Evolutionary conservation across 805 yeast species (phyloP).

Genomic region (Candida berthetii): DNA sequence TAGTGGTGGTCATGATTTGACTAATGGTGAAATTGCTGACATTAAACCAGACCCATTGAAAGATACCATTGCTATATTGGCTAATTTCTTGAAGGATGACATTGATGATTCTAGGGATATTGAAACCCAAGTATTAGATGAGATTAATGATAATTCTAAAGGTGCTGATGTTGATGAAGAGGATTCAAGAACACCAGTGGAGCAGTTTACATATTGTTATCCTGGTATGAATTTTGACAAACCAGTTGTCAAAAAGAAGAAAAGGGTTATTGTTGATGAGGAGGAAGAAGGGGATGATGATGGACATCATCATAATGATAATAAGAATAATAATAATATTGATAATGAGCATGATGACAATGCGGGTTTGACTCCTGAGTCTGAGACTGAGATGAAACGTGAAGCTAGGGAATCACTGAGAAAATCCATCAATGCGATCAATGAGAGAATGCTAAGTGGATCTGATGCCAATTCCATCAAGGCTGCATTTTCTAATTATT

Average conservation of each 20-base stretch:
- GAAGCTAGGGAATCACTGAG: not conserved
- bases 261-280: slow-evolving; percentile 20
- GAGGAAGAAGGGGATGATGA: slow-evolving; percentile 14
- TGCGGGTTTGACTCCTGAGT: too few species aligned
- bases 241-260: slow-evolving; percentile 13
- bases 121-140: slow-evolving; percentile 50
- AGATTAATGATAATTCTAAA: slow-evolving; percentile 26
- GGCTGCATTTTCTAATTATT: not conserved
- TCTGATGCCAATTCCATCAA: not conserved
- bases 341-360: too few species aligned
- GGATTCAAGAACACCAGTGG: slow-evolving; percentile 5
- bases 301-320: too few species aligned
- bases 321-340: too few species aligned
- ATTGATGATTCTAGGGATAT: slow-evolving; percentile 54
- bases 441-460: not conserved
- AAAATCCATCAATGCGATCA: not conserved
- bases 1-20: not conserved
- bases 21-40: slow-evolving; percentile 1
- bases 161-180: slow-evolving; percentile 13
- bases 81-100: slow-evolving; percentile 63
- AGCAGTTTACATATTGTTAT: slow-evolving; percentile 22
- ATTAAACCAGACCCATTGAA: slow-evolving; percentile 24
- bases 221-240: slow-evolving; percentile 28
- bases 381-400: too few species aligned
- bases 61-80: slow-evolving; percentile 46